Evolutionary conservation across 2,329 filamentous ascomycete genomes (phyloP), one percentile per base, ranked within the genome.

Genomic region (Cladosporium sphaerospermum): DNA sequence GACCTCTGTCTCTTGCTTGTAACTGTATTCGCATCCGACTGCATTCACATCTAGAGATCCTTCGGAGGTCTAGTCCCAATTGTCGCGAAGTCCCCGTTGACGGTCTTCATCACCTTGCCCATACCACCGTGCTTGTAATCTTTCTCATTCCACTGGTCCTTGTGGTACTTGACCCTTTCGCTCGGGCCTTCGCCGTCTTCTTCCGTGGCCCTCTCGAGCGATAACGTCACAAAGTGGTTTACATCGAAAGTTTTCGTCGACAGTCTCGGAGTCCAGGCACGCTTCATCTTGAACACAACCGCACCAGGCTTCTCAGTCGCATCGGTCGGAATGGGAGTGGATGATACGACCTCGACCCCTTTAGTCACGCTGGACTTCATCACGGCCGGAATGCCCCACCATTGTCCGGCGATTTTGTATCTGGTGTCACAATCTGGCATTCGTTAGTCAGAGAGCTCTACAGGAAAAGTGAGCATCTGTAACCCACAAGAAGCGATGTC

Each of bases 371-470:
- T 55, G 7, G 49, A 23, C n/a, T 54, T 52, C 40, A 59, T 56
- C 7, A 60, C 48, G 13, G 46, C 55, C 9, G 59, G 57, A 19
- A 61, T 59, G 64, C 71, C 73, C 57, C 73, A 77, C 74, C 75
- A 78, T 58, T 78, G 73, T 7, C 75, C 74, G 2, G 74, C 74
- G 54, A 78, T 77, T 59, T 77, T 78, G 55, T 75, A 76, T 48
- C 74, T 61, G 0, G 72, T 76, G 75, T 2, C 74, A 71, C 48
- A 67, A 61, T 72, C 48, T 51, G 23, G 4, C 18, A 75, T 9
- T 13, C 2, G 47, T 50, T 34, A 43, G 47, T 14, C 10, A 11
- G 34, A 36, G 4, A 11, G 34, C 5, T 36, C 9, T 36, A 4
- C 10, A 36, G n/a, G 9, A 9, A 5, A n/a, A 36, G n/a, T 9